Base-by-base conservation (phyloP, 805 yeast species). In the Wickerhamiella brachini region DNA sequence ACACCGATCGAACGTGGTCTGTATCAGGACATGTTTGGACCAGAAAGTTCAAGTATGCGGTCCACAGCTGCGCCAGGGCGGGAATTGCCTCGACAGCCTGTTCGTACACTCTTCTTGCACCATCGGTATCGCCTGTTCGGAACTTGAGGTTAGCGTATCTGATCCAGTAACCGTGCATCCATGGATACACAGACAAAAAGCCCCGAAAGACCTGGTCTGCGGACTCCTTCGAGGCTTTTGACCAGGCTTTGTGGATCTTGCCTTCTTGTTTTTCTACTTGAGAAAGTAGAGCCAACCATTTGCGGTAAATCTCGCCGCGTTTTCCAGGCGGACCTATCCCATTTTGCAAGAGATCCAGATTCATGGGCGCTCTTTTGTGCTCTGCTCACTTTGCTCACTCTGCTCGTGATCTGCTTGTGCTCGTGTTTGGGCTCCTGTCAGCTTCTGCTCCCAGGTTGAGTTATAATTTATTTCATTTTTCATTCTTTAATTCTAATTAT, bases 81-180 rank as follows among this genome's bases (percentile, higher is more conserved):
- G 63, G 64, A 41, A 65, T 50, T 2, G 56, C 55, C 21, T 57
- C 56, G 1, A 68, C 59, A 1, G 68, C 74, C 1, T 63, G 55
- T 45, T 59, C 62, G 50, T 62, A 71, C 1, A 71, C 59, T 43
- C 44, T 22, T n/a, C 55, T 54, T 0, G 73, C 66, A 1, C 57
- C 55, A 13, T 62, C 66, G 3, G 65, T 61, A 38, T 58, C 54
- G 2, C 63, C 63, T 2, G 65, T 50, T 26, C 59, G 48, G 57
- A 69, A 71, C 52, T 66, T 71, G 8, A 55, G 44, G 49, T 65
- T 62, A 15, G 75, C 73, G 51, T 66, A 68, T 45, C 65, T 57
- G 38, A 66, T 64, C 75, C 75, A 71, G 56, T 68, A 70, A 6
- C 72, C 74, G 48, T 64, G 64, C 8, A 68, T 55, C 37, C 65